Evolutionary conservation across 441 rosid species (phyloP), one percentile per base, ranked within the genome.

Genomic region (Theobroma grandiflorum): DNA sequence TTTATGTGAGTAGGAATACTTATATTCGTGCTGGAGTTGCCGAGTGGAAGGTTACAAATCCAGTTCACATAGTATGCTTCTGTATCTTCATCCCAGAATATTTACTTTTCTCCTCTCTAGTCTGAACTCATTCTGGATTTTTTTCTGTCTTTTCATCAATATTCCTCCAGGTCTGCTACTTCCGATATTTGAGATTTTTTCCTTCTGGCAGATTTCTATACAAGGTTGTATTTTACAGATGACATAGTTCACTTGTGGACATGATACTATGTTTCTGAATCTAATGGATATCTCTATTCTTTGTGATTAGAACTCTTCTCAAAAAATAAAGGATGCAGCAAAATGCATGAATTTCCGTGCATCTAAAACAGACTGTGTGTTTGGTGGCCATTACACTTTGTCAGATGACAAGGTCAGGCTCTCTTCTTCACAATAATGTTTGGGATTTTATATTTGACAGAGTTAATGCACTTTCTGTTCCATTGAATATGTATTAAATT

Each of bases 1-100:
- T 96, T 45, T 96, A 94, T 70, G 98, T 95, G 83, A 96, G 99
- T 84, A 91, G 97, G 81, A 96, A 96, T 77, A 95, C 98, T 57
- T 96, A 95, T 86, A 91, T 96, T 55, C 96, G 94, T 47, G 87
- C 93, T 75, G 99, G 98, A 66, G 89, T 92, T 82, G 89, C 93
- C n/a, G 98, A 96, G 80, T 96, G 98, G 99, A 93, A 84, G 43
- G 82, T 90, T 79, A 88, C 92, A 85, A 96, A 96, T 87, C 98
- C 98, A 31, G 98, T 95, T 87, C 94, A 96, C 90, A 82, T 96
- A 68, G 99, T 96, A 91, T 86, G 85, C 65, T 66, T 69, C 69
- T 69, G 57, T 73, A 61, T n/a, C 65, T 64, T 45, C 47, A 15
- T 53, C 59, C 49, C 57, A 35, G 1, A 12, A 35, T 26, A 33